Base-by-base conservation (phyloP, 371 early-diverging fungal species). In the Capniomyces stellatus region DNA sequence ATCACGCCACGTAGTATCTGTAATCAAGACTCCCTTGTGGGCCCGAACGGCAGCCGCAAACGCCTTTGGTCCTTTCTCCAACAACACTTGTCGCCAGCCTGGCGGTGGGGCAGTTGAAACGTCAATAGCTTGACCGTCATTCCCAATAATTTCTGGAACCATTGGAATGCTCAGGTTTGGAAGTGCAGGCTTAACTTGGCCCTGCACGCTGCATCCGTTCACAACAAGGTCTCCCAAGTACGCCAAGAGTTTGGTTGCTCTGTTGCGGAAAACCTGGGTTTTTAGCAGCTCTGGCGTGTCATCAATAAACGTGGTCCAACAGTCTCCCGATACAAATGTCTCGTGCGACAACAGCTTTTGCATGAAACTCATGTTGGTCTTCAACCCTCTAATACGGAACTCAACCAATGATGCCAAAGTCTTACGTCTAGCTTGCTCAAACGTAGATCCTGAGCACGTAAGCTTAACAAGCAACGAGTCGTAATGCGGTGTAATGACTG, bases 261-360 rank as follows among this genome's bases (percentile, higher is more conserved):
- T 83, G 71, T 87, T 87, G 54, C 79, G 78, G 65, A 71, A 77
- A 56, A 71, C 74, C 52, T 79, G 79, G 1, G 79, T 67, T 29
- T 80, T 68, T 72, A 89, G 85, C 40, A 91, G 75, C 64, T 84
- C 82, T 2, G 90, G 92, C 0, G 92, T 84, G 60, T 92, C 95
- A 61, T 94, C 95, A 61, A 94, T 91, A 53, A 91, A 92, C 13
- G 95, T 94, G 19, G 95, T 94, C 93, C 93, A 94, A 58, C 87
- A 76, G 58, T 77, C 74, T 39, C 82, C 87, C 46, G 69, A 68
- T 40, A 79, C 77, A 54, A 88, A 87, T 1, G 78, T 79, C 13
- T 76, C 77, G 67, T 88, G 81, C 1, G 80, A 81, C 42, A 94
- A 67, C 44, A 94, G 72, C 48, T 82, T 77, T 67, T 83, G 86